Percentiles rank a stretch among this genome's conserved stretches.
phyloP scores from a whole-genome alignment of 495 filamentous ascomycete genomes.

The Cercophora newfieldiana region DNA sequence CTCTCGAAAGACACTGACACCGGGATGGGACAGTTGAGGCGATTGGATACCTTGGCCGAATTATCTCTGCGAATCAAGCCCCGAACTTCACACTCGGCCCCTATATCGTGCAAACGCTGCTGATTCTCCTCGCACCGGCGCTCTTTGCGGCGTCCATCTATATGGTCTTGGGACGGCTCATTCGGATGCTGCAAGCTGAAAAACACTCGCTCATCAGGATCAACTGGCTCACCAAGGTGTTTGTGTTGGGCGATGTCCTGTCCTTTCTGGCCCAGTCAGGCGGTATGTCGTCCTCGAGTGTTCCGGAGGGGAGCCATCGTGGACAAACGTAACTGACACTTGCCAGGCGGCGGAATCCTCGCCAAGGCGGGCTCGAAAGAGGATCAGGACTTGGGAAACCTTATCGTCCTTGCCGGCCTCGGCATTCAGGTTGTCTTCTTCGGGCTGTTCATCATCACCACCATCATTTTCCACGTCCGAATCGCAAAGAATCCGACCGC shows the following conservation, averaged over 20 bases:
- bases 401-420: slow-evolving; percentile 47
- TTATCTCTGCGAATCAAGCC: slow-evolving; percentile 36
- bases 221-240: slow-evolving; percentile 52
- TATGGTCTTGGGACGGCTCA: slow-evolving; percentile 55
- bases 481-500: slow-evolving; percentile 1
- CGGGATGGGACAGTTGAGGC: slow-evolving; percentile 51
- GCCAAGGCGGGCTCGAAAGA: slow-evolving; percentile 31
- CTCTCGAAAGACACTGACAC: not conserved
- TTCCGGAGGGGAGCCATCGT: too few species aligned
- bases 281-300: slow-evolving; percentile 16
- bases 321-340: too few species aligned
- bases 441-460: slow-evolving; percentile 48
- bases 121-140: slow-evolving; percentile 42
- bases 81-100: slow-evolving; percentile 37
- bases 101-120: slow-evolving; percentile 35
- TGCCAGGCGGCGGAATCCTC: slow-evolving; percentile 32
- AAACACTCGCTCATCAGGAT: slow-evolving; percentile 37
- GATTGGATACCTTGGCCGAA: slow-evolving; percentile 59
- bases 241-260: slow-evolving; percentile 44
- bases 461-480: slow-evolving; percentile 39
- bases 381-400: slow-evolving; percentile 37
- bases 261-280: slow-evolving; percentile 41
- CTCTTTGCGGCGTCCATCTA: slow-evolving; percentile 55
- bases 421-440: slow-evolving; percentile 55
- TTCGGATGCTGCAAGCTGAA: slow-evolving; percentile 38